Conservation (phyloP, 2,329 filamentous ascomycete genomes). For the Calonectria ilicicola region DNA sequence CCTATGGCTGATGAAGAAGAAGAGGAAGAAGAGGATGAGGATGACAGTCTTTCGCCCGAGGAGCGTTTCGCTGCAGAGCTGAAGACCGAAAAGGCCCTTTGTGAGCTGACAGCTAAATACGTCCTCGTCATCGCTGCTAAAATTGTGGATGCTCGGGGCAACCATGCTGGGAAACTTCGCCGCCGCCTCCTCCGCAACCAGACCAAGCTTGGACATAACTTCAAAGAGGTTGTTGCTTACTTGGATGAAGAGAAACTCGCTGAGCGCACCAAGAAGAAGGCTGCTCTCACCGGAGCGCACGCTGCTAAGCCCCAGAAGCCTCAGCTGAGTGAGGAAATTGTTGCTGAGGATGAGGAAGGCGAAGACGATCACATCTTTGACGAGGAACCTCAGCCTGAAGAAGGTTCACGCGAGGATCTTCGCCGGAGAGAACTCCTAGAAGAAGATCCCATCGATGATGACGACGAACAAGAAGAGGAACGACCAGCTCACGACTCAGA, state of each 20-base stretch:
- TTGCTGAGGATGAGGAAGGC: conserved; percentile 56
- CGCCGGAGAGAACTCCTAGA: conserved; percentile 66
- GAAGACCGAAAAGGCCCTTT: conserved; percentile 86
- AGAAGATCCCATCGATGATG: conserved; percentile 57
- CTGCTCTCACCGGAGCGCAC: conserved; percentile 37
- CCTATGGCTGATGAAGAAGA: conserved; percentile 74
- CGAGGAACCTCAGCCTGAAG: conserved; percentile 64
- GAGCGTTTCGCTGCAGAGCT: conserved; percentile 75
- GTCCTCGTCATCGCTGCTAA: conserved; percentile 83
- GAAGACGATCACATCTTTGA: conserved; percentile 57
- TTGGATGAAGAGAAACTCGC: conserved; percentile 77
- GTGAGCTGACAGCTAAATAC: conserved; percentile 86
- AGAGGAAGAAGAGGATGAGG: conserved; percentile 64
- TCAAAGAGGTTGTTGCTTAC: conserved; percentile 84
- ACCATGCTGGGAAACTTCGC: conserved; percentile 72
- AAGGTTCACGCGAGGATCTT: conserved; percentile 70
- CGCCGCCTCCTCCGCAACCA: conserved; percentile 84
- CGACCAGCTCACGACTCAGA: conserved; percentile 53
- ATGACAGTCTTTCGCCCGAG: conserved; percentile 65
- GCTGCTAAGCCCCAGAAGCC: conserved; percentile 48
- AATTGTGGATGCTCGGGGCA: conserved; percentile 75
- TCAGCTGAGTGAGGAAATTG: conserved; percentile 57
- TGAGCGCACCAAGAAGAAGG: conserved; percentile 56
- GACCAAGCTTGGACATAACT: conserved; percentile 83
- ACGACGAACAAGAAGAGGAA: conserved; percentile 47